These are phyloP conservation scores for Rhodotorula mucilaginosa DNA, from an alignment of 1,284 basidiomycete species.

Conservation along the genomic window DNA sequence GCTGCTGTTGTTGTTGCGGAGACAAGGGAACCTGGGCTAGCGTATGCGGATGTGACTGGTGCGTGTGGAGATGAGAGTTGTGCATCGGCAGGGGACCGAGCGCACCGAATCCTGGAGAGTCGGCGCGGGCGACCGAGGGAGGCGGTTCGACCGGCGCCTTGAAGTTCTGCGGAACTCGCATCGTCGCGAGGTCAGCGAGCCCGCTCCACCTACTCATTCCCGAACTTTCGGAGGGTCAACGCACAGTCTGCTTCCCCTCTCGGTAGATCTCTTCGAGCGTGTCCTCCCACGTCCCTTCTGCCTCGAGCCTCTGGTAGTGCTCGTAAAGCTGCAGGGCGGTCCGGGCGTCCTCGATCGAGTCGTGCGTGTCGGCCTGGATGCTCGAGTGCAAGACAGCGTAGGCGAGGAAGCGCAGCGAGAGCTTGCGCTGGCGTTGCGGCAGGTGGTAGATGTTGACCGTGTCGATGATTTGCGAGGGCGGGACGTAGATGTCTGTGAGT, in stretches of 20 bases:
- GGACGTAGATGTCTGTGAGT: conserved; percentile 82
- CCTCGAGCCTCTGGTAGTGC: conserved; percentile 73
- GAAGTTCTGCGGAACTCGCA: conserved; percentile 22
- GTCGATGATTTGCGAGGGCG: conserved; percentile 90
- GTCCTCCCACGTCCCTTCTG: conserved; percentile 74
- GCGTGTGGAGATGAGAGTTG: background rate
- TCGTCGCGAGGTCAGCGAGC: background rate
- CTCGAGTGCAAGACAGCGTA: conserved; percentile 88
- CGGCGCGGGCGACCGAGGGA: conserved; percentile 1
- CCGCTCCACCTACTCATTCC: too few relatives aligned
- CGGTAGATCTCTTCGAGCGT: conserved; percentile 71
- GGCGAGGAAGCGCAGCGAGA: conserved; percentile 88
- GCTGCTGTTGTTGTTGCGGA: background rate
- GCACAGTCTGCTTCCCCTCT: conserved; percentile 51
- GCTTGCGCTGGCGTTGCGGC: conserved; percentile 72
- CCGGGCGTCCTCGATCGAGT: conserved; percentile 87
- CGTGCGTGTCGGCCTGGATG: conserved; percentile 90
- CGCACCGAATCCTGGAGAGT: conserved; percentile 14
- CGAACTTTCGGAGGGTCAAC: background rate
- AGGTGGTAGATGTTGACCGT: conserved; percentile 94
- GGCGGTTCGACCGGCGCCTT: conserved; percentile 27
- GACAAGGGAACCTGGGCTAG: background rate
- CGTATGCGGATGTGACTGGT: background rate
- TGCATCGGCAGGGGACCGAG: conserved; percentile 20
- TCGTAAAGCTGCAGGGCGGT: conserved; percentile 85